Evolutionary conservation across 805 yeast species (phyloP).

Genomic region (Monosporozyma unispora): DNA sequence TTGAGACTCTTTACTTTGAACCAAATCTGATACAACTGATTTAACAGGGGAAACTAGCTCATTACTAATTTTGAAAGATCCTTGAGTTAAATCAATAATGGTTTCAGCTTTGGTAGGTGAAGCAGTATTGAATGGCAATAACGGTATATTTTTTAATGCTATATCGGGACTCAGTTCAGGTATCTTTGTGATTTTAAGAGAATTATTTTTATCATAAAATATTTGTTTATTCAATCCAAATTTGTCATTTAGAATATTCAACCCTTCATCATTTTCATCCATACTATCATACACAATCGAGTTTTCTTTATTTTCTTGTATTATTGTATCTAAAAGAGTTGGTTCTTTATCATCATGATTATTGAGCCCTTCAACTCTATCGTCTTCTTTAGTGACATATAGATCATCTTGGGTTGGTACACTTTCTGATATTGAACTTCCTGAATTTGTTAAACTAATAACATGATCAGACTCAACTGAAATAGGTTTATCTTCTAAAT

Average conservation of each 20-base stretch:
- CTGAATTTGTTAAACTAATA: not conserved
- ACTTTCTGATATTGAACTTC: not conserved
- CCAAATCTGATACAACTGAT: conserved; percentile 1
- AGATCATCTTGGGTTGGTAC: not conserved
- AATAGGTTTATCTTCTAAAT: not conserved
- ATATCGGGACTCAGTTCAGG: not conserved
- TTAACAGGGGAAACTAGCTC: conserved; percentile 24
- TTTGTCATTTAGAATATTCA: not conserved
- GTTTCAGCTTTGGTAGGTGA: not conserved
- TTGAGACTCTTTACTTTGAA: not conserved
- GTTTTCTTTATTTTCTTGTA: not conserved
- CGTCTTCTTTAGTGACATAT: not conserved
- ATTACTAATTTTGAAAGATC: conserved; percentile 23
- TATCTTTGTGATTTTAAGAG: not conserved
- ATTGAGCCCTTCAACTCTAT: no score
- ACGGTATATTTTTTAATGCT: not conserved
- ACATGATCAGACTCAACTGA: not conserved
- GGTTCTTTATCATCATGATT: no score
- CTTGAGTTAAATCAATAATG: conserved; percentile 16
- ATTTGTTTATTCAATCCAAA: not conserved
- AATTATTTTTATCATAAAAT: not conserved
- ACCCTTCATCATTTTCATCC: not conserved
- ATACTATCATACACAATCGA: conserved; percentile 1
- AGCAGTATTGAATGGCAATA: not conserved
- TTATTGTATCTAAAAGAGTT: not conserved